Percentiles rank a stretch among this genome's conserved stretches.
These are phyloP conservation scores for Pigoraptor vietnamica DNA, from an alignment of 78 protist genomes.

Conservation along the genomic window DNA sequence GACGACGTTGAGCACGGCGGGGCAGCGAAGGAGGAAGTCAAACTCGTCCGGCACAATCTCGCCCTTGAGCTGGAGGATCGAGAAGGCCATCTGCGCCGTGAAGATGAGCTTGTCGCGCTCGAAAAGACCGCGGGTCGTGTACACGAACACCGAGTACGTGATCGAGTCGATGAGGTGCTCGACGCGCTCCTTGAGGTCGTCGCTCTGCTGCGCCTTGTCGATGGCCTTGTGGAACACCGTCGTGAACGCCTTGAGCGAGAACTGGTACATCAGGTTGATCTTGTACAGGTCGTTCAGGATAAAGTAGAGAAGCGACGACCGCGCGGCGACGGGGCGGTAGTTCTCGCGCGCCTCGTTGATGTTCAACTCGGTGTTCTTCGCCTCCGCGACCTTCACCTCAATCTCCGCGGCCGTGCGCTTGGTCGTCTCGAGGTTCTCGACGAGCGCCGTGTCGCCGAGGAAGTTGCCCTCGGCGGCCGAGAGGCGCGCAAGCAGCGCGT, in stretches of 20 bases:
- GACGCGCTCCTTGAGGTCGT: slow-evolving; percentile 13
- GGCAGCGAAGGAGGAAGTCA: slow-evolving; percentile 19
- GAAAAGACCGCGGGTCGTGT: slow-evolving; percentile 76
- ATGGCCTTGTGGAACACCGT: not conserved
- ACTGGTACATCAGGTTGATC: slow-evolving; percentile 78
- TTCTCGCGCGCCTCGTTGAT: slow-evolving; percentile 47
- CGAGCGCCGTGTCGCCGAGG: slow-evolving; percentile 60
- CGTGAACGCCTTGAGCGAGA: slow-evolving; percentile 56
- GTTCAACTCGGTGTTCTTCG: slow-evolving; percentile 43
- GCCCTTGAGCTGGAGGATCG: slow-evolving; percentile 34
- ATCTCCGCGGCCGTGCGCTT: slow-evolving; percentile 58
- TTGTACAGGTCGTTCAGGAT: slow-evolving; percentile 53
- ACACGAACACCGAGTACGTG: slow-evolving; percentile 35
- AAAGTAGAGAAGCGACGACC: slow-evolving; percentile 77
- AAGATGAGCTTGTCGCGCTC: slow-evolving; percentile 72
- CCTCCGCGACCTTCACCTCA: slow-evolving; percentile 36
- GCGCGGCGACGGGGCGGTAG: slow-evolving; percentile 74
- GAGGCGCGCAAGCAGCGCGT: slow-evolving; percentile 60
- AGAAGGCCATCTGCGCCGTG: slow-evolving; percentile 34
- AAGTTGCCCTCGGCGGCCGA: slow-evolving; percentile 67
- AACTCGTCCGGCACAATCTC: slow-evolving; percentile 43
- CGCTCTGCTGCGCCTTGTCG: not conserved
- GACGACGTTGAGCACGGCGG: not conserved
- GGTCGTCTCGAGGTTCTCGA: slow-evolving; percentile 66
- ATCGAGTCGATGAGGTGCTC: slow-evolving; percentile 9